Conservation (phyloP, 2,329 filamentous ascomycete genomes). For the Corinectria fuckeliana region DNA sequence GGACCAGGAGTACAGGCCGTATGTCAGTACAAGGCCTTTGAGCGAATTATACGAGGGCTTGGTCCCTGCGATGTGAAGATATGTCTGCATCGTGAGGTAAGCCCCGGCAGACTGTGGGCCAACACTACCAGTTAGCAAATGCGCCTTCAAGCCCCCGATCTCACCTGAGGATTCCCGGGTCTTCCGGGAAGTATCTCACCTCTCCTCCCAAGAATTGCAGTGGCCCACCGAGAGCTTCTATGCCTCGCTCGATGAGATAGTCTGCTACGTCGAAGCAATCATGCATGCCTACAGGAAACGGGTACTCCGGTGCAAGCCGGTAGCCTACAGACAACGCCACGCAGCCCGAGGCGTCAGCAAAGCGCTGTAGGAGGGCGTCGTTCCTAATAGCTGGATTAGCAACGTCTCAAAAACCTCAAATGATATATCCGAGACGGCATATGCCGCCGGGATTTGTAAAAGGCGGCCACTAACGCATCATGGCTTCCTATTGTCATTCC, state of each 20-base stretch:
- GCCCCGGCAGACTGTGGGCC: constrained; percentile 10
- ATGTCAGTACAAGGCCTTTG: neutral
- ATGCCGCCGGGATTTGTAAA: too few species aligned
- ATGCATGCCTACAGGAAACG: constrained; percentile 59
- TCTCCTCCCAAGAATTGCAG: constrained; percentile 18
- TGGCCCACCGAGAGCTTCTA: neutral
- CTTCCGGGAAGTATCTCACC: neutral
- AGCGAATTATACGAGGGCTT: neutral
- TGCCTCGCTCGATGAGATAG: constrained; percentile 52
- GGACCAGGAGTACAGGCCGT: constrained; percentile 1
- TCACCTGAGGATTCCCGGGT: too few species aligned
- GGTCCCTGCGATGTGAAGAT: neutral
- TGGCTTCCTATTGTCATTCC: constrained; percentile 3
- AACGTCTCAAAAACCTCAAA: neutral
- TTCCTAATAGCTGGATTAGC: neutral
- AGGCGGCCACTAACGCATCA: constrained; percentile 6
- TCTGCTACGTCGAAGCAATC: constrained; percentile 65
- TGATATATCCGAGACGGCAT: too few species aligned
- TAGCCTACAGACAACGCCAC: constrained; percentile 61
- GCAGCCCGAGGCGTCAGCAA: constrained; percentile 9
- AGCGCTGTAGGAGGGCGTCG: constrained; percentile 9
- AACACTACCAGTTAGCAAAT: too few species aligned
- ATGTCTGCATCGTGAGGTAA: constrained; percentile 7
- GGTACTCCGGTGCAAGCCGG: constrained; percentile 64
- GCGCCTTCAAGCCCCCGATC: too few species aligned